A percentile compares a stretch with the other conserved stretches of the same genome.
Evolutionary conservation across 306 rosid genomes (phyloP).

Genomic region (Alnus glutinosa): DNA sequence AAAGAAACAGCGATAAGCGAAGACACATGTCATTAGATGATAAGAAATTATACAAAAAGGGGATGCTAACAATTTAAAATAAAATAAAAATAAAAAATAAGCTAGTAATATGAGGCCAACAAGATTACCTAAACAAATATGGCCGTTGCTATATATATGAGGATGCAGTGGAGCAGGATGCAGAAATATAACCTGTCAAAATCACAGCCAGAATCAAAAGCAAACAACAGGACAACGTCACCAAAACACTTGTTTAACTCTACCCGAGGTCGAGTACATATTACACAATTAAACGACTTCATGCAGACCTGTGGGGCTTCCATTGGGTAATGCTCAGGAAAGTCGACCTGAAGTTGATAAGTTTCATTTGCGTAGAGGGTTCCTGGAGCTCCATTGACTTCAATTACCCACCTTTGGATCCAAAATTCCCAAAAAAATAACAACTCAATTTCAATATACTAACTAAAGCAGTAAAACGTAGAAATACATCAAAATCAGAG

Average conservation of each 20-base stretch:
- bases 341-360: constrained; percentile 98
- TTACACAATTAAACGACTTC: background rate
- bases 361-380: constrained; percentile 89
- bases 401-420: constrained; percentile 88
- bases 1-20: background rate
- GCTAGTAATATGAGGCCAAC: constrained; percentile 3
- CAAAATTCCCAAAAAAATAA: constrained; percentile 16
- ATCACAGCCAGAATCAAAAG: constrained; percentile 18
- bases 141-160: constrained; percentile 98
- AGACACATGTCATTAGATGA: background rate
- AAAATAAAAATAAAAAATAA: background rate
- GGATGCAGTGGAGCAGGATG: constrained; percentile 98
- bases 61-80: background rate
- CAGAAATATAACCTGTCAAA: constrained; percentile 86
- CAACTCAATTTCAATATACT: background rate
- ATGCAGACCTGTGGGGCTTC: constrained; percentile 93
- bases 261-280: constrained; percentile 4
- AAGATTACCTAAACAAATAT: constrained; percentile 89
- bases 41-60: background rate
- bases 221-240: constrained; percentile 21
- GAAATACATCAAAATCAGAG: background rate
- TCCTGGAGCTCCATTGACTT: constrained; percentile 96
- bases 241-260: background rate
- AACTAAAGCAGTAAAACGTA: background rate
- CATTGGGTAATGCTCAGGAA: constrained; percentile 99